Evolutionary conservation across 495 filamentous ascomycete genomes (phyloP), one percentile per base, ranked within the genome.

Genomic region (Thermochaetoides thermophila): DNA sequence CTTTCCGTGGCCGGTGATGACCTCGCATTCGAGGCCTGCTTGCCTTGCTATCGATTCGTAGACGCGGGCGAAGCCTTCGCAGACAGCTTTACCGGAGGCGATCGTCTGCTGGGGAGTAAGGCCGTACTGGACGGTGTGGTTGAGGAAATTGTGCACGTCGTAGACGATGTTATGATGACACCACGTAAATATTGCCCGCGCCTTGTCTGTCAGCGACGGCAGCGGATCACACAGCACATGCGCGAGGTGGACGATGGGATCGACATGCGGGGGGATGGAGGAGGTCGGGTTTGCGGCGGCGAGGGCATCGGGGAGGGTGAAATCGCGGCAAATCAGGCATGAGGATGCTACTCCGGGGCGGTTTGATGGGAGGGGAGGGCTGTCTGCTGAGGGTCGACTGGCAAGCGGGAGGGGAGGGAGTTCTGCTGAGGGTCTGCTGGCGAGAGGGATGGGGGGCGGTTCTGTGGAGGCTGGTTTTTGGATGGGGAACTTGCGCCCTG

Each of bases 111-210:
- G 63, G 0, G 84, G 75, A 4, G 75, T 79, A 17, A 71, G 69
- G n/a, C 71, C 61, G 38, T 50, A 45, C 39, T 73, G 57, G 22
- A 91, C 63, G 34, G 55, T 70, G 27, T 74, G 65, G 37, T 66
- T 69, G 51, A 86, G 85, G 62, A 94, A 89, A 26, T 71, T 64
- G 22, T 72, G 57, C 4, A 69, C 64, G 52, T 97, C 81, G 56
- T 97, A 97, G 28, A 61, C 61, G 38, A 97, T 73, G 46, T 95
- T 96, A 55, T 97, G 78, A 54, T 96, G 89, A 29, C 84, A 68
- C 89, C 86, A 97, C 6, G 83, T 81, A 53, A 97, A 97, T 37
- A 97, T 78, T 7, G 68, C 79, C 11, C 89, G 71, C 8, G 89
- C 86, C 56, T 92, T 93, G 52, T 96, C 89, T 2, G 86, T 93